Base-by-base conservation (phyloP, 2,329 filamentous ascomycete genomes). In the Cladosporium sp. region DNA sequence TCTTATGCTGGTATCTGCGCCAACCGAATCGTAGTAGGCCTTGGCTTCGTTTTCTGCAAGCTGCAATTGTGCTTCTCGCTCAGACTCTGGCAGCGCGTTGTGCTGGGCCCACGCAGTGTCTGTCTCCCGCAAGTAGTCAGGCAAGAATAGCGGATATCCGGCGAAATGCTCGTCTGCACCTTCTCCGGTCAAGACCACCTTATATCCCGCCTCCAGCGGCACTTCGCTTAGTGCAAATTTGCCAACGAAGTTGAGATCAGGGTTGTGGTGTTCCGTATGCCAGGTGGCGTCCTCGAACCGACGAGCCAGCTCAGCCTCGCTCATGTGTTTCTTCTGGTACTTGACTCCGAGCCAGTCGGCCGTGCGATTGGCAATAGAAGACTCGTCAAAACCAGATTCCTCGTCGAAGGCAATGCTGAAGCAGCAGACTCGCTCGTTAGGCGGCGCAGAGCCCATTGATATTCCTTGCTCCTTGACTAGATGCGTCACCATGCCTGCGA, bases 401-500 rank as follows among this genome's bases (percentile, higher is more conserved):
- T 77, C 73, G 32, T 78, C 74, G 60, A 84, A 84, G 32, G 77
- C 73, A n/a, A 84, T 75, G 25, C 74, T 79, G 64, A 83, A 84
- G 65, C 76, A 78, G 37, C 67, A 74, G 20, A 79, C 66, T 17
- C 71, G 70, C 13, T 73, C 68, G 5, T 67, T 71, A 8, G 71
- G 71, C 13, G 70, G 65, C 25, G 75, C 71, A 40, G 73, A 79
- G 15, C 81, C 79, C n/a, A 82, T 68, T 35, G 72, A 69, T 20
- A 74, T 69, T n/a, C 77, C 73, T 50, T 79, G 68, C 48, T 80
- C 71, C 39, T 74, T 71, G n/a, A 77, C 73, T 1, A 84, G 72
- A 59, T 83, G 73, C 1, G 76, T 77, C 2, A 79, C 77, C 63
- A 85, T 83, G 3, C 83, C 82, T 7, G 82, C 82, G 20, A 85